Base-by-base conservation (phyloP, 2,329 filamentous ascomycete genomes). In the Penicillium sp. region DNA sequence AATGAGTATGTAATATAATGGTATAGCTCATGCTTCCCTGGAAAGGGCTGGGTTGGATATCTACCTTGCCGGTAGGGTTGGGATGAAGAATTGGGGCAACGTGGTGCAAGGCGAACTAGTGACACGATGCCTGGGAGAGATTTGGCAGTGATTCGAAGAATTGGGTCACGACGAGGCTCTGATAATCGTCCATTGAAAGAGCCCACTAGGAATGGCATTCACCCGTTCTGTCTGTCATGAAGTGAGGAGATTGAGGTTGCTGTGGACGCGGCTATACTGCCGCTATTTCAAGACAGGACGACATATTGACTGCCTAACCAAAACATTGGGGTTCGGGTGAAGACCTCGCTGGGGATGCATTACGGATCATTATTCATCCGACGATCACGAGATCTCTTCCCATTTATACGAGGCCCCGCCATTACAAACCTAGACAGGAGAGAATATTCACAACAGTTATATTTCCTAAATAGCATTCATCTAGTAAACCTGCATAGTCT, bases 11-110 rank as follows among this genome's bases (percentile, higher is more conserved):
- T 47, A 53, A 45, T 45, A 51, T 51, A 43, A 44, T 33, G 18
- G 48, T 53, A 43, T 53, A 53, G 46, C 51, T 53, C 46, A 53
- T 51, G 38, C 48, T 53, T 38, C 46, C 43, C 46, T 53, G 43
- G 34, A 50, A 48, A 42, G 38, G 45, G 13, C 48, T 53, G 18
- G 48, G 40, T 43, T 48, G 42, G 29, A 52, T 35, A 27, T 50
- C 47, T 50, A 46, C 36, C 39, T 48, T 50, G 39, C 47, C 39
- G 39, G 50, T 48, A 32, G 45, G 18, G 27, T 46, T 50, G 25
- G 45, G 47, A 45, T 45, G 25, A 46, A 53, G 27, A 33, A 44
- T 44, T n/a, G 45, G 47, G 26, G 45, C 39, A 53, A 50, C 40
- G 39, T 48, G 29, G 36, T 46, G 45, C 47, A 53, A 53, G 45